Conservation (phyloP, 208 protist genomes). For the Angomonas ambiguus region DNA sequence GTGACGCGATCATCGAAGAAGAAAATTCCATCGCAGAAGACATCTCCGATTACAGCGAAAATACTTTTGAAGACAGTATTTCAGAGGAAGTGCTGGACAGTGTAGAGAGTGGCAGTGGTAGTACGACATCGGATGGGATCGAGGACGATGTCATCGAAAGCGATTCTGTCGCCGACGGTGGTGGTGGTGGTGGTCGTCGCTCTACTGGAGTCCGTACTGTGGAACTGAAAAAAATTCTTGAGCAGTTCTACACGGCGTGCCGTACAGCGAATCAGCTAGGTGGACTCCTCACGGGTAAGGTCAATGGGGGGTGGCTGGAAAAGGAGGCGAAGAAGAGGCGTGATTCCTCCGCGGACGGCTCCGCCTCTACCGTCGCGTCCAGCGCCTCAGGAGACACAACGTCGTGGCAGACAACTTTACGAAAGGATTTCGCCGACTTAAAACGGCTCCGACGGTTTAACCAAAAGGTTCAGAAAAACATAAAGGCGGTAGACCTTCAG, state of each 20-base stretch:
- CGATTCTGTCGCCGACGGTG: no score
- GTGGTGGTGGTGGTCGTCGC: background rate
- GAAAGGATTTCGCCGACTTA: slow-evolving; percentile 47
- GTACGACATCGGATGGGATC: background rate
- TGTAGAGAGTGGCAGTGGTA: background rate
- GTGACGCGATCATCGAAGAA: background rate
- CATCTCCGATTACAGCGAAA: background rate
- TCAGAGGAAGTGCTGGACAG: background rate
- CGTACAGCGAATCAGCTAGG: slow-evolving; percentile 26
- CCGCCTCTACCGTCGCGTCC: background rate
- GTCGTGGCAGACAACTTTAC: background rate
- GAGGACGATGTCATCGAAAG: background rate
- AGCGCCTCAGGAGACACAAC: slow-evolving; percentile 6
- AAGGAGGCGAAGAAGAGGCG: background rate
- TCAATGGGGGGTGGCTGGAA: background rate
- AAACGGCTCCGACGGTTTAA: slow-evolving; percentile 58
- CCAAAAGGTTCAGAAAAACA: slow-evolving; percentile 38
- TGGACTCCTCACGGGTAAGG: slow-evolving; percentile 12
- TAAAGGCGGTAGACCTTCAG: slow-evolving; percentile 44
- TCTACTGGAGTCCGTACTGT: background rate
- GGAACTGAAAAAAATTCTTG: slow-evolving; percentile 22
- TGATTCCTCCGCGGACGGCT: background rate
- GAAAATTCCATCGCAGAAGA: background rate
- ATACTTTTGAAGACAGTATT: background rate
- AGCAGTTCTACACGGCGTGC: slow-evolving; percentile 41